A percentile compares a stretch with the other conserved stretches of the same genome.
Evolutionary conservation across 2,329 filamentous ascomycete genomes (phyloP).

Genomic region (Colletotrichum spinosum): DNA sequence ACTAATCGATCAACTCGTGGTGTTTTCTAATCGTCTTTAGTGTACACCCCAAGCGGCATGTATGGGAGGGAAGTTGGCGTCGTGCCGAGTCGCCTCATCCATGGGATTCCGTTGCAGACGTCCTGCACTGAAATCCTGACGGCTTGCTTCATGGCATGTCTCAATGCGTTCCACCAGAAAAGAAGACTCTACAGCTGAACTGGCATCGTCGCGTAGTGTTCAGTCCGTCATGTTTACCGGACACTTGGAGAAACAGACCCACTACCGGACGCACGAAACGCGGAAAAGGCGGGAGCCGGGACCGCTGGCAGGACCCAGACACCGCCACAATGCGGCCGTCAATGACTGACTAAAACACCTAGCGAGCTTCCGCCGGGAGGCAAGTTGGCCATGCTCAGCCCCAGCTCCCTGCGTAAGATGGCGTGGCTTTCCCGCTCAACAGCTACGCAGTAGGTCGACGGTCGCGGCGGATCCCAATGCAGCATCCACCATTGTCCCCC

Average conservation of each 20-base stretch:
- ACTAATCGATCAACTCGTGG: too few relatives aligned
- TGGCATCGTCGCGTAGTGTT: too few relatives aligned
- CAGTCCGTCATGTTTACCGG: too few relatives aligned
- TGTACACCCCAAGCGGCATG: too few relatives aligned
- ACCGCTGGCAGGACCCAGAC: conserved; percentile 4
- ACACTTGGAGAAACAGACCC: background rate
- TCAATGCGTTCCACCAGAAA: too few relatives aligned
- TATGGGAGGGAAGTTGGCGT: too few relatives aligned
- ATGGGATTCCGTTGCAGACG: too few relatives aligned
- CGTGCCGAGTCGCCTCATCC: too few relatives aligned
- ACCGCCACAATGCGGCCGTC: conserved; percentile 9
- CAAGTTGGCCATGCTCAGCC: conserved; percentile 20
- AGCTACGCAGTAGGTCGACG: background rate
- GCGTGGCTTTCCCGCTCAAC: background rate
- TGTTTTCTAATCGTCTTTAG: too few relatives aligned
- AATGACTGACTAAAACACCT: background rate
- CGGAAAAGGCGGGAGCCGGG: conserved; percentile 1
- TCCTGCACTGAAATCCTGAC: too few relatives aligned
- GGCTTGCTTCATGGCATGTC: too few relatives aligned
- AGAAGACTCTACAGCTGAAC: too few relatives aligned
- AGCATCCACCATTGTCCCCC: conserved; percentile 14
- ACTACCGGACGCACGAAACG: conserved; percentile 1
- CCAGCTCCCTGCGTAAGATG: conserved; percentile 21
- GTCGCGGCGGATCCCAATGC: background rate
- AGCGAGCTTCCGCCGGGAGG: background rate